Percentiles rank a stretch among this genome's conserved stretches.
Conservation (phyloP, 1,284 basidiomycete genomes). For the Puccinia hordei region DNA sequence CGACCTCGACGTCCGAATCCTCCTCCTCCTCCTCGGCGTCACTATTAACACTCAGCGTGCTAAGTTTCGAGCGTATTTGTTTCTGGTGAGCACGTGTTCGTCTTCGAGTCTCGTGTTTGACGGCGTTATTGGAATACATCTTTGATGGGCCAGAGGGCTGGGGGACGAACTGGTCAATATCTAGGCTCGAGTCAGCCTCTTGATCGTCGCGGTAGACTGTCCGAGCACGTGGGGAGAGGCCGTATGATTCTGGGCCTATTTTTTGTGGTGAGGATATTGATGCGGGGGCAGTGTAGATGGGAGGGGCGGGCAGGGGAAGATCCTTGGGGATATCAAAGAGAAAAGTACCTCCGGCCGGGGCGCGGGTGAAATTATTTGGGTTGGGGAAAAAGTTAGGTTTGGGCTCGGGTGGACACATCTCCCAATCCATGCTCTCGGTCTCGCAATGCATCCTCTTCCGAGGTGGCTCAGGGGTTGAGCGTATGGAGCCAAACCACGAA, state of each 20-base stretch:
- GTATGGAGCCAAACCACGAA: slow-evolving; percentile 2
- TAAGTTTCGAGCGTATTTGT: slow-evolving; percentile 5
- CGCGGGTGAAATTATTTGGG: not conserved
- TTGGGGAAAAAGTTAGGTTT: slow-evolving; percentile 11
- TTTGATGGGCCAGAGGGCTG: not conserved
- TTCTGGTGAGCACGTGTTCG: slow-evolving; percentile 1
- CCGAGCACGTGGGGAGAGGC: not conserved
- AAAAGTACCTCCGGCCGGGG: slow-evolving; percentile 1
- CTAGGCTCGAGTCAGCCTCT: slow-evolving; percentile 28
- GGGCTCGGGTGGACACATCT: slow-evolving; percentile 13
- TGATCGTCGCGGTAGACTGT: slow-evolving; percentile 13
- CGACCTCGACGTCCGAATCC: slow-evolving; percentile 24
- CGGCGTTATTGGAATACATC: slow-evolving; percentile 27
- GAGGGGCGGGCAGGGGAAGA: not conserved
- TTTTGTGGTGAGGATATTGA: slow-evolving; percentile 20
- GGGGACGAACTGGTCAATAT: not conserved
- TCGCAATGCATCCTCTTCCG: slow-evolving; percentile 37
- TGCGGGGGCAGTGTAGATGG: not conserved
- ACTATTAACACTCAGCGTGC: slow-evolving; percentile 14
- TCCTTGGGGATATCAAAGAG: not conserved
- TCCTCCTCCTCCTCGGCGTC: slow-evolving; percentile 13
- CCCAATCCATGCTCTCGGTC: slow-evolving; percentile 45
- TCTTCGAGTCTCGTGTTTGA: slow-evolving; percentile 39
- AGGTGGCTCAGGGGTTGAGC: not conserved
- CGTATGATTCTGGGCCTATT: slow-evolving; percentile 24